Percentiles rank a stretch among this genome's conserved stretches.
Evolutionary conservation across 768 basidiomycete species (phyloP).

Genomic region (Panaeolus cyanescens): DNA sequence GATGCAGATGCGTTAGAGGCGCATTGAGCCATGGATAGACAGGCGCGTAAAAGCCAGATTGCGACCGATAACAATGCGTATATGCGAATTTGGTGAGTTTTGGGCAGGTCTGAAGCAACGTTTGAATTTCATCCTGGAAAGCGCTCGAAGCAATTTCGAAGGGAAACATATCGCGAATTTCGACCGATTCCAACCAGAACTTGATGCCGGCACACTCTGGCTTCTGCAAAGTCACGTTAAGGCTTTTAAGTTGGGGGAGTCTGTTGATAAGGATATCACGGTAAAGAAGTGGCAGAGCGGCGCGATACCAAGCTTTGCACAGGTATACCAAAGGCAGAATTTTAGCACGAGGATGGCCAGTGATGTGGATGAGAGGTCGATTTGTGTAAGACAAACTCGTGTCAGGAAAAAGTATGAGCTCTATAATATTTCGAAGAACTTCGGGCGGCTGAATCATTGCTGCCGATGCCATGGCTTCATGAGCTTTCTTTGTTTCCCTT

Average conservation of each 20-base stretch:
- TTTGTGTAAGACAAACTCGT: neutral
- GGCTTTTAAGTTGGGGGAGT: neutral
- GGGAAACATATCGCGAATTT: neutral
- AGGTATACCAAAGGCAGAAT: neutral
- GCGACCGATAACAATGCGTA: neutral
- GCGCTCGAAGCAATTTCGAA: neutral
- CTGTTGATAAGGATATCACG: neutral
- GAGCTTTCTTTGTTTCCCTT: too few relatives aligned
- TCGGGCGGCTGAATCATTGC: neutral
- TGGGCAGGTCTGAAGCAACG: neutral
- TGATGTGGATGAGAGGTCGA: neutral
- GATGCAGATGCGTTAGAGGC: neutral
- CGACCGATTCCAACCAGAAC: neutral
- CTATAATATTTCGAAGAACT: neutral
- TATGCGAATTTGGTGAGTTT: neutral
- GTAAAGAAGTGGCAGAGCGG: neutral
- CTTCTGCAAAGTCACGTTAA: neutral
- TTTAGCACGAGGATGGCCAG: neutral
- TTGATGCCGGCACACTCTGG: neutral
- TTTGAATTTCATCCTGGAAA: neutral
- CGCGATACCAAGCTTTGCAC: neutral
- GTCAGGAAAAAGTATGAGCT: neutral
- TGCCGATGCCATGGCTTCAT: neutral
- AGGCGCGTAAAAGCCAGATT: neutral
- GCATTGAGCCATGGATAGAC: neutral